Evolutionary conservation across 345 rosid genomes (phyloP).

Genomic region (Aquilaria sinensis): DNA sequence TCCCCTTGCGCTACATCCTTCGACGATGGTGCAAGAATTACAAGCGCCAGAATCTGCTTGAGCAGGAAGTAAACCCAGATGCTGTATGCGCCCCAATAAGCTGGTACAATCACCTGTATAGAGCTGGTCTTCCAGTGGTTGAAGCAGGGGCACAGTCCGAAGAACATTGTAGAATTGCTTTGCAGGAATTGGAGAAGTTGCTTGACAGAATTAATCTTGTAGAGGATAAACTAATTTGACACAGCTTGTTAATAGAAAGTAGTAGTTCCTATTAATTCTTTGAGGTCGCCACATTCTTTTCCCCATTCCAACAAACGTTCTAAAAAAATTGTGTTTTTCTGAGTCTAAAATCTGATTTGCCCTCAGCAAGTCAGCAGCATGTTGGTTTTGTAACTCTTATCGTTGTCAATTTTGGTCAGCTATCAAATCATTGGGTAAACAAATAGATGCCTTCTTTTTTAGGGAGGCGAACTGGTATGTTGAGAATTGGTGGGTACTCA

Average conservation of each 20-base stretch:
- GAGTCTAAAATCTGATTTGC: too few relatives aligned
- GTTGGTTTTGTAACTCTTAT: too few relatives aligned
- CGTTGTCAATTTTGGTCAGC: too few relatives aligned
- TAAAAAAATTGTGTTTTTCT: too few relatives aligned
- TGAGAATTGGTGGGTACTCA: too few relatives aligned
- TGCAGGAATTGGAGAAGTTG: conserved; percentile 36
- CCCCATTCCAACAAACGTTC: too few relatives aligned
- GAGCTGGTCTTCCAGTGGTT: conserved; percentile 24
- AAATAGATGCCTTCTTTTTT: too few relatives aligned
- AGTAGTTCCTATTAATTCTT: too few relatives aligned
- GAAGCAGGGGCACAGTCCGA: conserved; percentile 32
- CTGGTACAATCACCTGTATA: conserved; percentile 27
- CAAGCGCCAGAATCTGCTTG: conserved; percentile 20
- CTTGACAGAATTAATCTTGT: conserved; percentile 28
- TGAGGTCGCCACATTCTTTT: too few relatives aligned
- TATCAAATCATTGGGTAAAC: too few relatives aligned
- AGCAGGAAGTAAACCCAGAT: conserved; percentile 14
- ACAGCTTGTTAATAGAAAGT: not conserved
- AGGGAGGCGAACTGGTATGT: too few relatives aligned
- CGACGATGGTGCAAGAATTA: conserved; percentile 36
- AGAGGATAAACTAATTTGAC: conserved; percentile 22
- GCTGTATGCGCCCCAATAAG: conserved; percentile 27
- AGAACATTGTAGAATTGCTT: conserved; percentile 31
- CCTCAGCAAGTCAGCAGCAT: too few relatives aligned
- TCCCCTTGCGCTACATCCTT: conserved; percentile 38